phyloP scores from a whole-genome alignment of 2,329 filamentous ascomycete genomes.

The Cladosporium austrohemisphaericum region DNA sequence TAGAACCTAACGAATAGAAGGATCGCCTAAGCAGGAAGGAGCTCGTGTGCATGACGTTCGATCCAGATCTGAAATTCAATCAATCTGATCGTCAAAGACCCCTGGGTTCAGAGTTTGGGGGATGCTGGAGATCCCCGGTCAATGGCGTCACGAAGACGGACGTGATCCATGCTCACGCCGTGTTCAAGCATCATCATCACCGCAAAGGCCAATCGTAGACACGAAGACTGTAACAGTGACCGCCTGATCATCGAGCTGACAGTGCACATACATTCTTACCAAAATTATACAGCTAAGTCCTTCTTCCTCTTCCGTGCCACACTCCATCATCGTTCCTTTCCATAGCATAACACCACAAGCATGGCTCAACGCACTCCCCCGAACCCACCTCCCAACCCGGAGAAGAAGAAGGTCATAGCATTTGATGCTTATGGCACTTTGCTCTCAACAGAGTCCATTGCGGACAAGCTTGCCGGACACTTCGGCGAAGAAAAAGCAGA shows the following conservation, averaged over 20 bases:
- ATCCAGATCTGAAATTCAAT: conserved; percentile 4
- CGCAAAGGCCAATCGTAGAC: conserved; percentile 2
- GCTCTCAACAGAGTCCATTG: conserved; percentile 67
- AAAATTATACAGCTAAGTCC: neutral
- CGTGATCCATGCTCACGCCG: neutral
- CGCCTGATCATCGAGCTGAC: no score
- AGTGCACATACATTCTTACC: no score
- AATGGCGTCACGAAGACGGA: conserved; percentile 6
- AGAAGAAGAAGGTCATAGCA: conserved; percentile 43
- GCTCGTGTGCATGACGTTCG: neutral
- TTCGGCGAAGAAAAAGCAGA: conserved; percentile 57
- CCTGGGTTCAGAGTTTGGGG: neutral
- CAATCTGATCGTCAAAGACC: neutral
- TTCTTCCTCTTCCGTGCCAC: neutral
- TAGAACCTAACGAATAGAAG: no score
- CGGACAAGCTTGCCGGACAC: conserved; percentile 53
- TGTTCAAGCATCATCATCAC: conserved; percentile 4
- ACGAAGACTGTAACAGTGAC: no score
- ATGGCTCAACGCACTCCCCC: conserved; percentile 3
- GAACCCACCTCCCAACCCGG: neutral
- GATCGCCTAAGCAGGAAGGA: neutral
- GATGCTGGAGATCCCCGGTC: conserved; percentile 9
- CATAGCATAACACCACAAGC: neutral
- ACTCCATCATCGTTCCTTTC: neutral
- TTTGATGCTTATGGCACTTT: conserved; percentile 76